Conservation (phyloP, 768 basidiomycete species). For the Collybiopsis confluens region DNA sequence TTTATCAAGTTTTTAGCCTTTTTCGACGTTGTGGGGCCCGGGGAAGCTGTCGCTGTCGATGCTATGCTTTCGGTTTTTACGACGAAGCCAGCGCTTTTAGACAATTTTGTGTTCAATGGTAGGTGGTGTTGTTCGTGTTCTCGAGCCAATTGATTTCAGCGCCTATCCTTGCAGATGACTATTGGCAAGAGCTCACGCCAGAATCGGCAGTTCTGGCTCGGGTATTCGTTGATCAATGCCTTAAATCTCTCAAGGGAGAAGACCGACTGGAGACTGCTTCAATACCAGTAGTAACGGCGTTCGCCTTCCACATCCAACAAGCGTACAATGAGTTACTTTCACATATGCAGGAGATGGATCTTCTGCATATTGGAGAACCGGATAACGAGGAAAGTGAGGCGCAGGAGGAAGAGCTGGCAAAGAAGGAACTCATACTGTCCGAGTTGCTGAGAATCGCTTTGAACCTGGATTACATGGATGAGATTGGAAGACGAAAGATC, state of each 20-base stretch:
- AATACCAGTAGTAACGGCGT: slow-evolving; percentile 87
- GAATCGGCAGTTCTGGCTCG: slow-evolving; percentile 82
- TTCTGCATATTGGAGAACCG: slow-evolving; percentile 27
- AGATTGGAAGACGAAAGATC: slow-evolving; percentile 89
- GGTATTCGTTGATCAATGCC: slow-evolving; percentile 82
- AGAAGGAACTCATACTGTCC: slow-evolving; percentile 68
- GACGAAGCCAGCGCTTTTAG: slow-evolving; percentile 63
- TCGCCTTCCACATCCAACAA: slow-evolving; percentile 81
- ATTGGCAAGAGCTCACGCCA: slow-evolving; percentile 72
- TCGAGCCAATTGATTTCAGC: not conserved
- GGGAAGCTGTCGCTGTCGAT: slow-evolving; percentile 77
- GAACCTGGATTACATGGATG: slow-evolving; percentile 88
- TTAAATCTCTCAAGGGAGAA: slow-evolving; percentile 51
- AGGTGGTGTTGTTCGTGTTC: slow-evolving; percentile 25
- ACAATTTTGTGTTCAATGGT: slow-evolving; percentile 74
- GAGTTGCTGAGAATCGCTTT: slow-evolving; percentile 81
- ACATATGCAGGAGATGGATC: slow-evolving; percentile 36
- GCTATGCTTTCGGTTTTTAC: slow-evolving; percentile 77
- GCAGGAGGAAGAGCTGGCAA: slow-evolving; percentile 55
- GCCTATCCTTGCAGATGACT: slow-evolving; percentile 47
- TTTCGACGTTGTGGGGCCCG: slow-evolving; percentile 61
- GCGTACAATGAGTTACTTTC: slow-evolving; percentile 62
- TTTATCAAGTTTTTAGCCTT: slow-evolving; percentile 40
- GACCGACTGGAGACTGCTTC: slow-evolving; percentile 59
- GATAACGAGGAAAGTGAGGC: slow-evolving; percentile 39